Base-by-base conservation (phyloP, 2,329 filamentous ascomycete genomes). In the Cercospora sojina region DNA sequence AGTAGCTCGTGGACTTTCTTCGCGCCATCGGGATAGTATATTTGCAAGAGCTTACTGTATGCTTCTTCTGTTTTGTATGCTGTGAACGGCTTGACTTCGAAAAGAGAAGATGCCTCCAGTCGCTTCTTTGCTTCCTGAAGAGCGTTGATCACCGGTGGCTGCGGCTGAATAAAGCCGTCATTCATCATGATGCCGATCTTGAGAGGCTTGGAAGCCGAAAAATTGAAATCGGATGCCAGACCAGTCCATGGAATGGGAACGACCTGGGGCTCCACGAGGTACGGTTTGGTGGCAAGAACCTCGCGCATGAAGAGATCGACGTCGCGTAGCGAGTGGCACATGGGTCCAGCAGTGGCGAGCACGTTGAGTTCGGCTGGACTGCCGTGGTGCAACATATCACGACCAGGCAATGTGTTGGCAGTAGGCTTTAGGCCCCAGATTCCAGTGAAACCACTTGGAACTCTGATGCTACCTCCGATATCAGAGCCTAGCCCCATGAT, bases 391-490 rank as follows among this genome's bases (percentile, higher is more conserved):
- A 57, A 5, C 53, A 57, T 57, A 29, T 57, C 53, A 2, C 53
- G 53, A 1, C 31, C 9, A 35, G 53, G 53, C 27, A 57, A 12
- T 6, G 53, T 57, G 29, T 85, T 85, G 0, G 77, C 70, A 12
- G 58, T 71, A 7, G 71, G 70, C 32, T 66, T 65, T 59, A 76
- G 72, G 9, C 75, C 75, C 57, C 71, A 76, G 20, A 76, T 73
- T 10, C 75, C 74, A 58, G 78, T 78, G 79, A 93, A 93, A 72
- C 96, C 93, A 64, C 96, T 91, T 78, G 91, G 94, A 76, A 97
- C 95, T 73, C 89, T 87, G 74, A 96, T 89, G 63, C 79, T 81
- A 1, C 84, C 84, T 1, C 82, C 84, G 47, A 90, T 82, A 76
- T 90, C 88, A 0, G 87, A 89, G 0, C 86, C 87, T 13, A 89